Base-by-base conservation (phyloP, 2,329 filamentous ascomycete genomes). In the Venturia carpophila region DNA sequence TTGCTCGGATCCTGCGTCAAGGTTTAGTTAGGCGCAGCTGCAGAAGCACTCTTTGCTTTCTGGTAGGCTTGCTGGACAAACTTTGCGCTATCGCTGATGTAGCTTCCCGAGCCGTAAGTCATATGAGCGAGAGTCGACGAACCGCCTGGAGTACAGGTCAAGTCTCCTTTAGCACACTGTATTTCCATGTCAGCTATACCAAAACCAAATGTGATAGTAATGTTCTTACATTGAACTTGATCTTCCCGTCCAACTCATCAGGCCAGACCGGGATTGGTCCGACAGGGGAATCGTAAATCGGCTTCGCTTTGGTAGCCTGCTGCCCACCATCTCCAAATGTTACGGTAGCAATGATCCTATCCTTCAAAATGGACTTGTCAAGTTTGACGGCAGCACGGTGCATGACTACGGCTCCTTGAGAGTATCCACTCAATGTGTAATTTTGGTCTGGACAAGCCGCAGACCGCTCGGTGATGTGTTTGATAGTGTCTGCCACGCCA, bases 271-370 rank as follows among this genome's bases (percentile, higher is more conserved):
- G 64, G 39, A 65, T 65, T 19, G 56, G 60, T 37, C 64, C 64
- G 37, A 65, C 64, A 21, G 64, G 64, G 30, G 39, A 52, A 11
- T 64, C 41, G 52, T 65, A 65, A 37, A 65, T 27, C 21, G 64
- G 64, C 7, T 65, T 65, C 60, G 11, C 60, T 42, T 62, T 63
- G 10, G 56, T 65, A 47, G 64, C 60, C 45, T 64, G 60, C 61
- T 65, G 64, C 24, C 64, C 64, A 17, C 64, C 64, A 42, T 65
- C 64, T 30, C 64, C 62, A 49, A 65, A 64, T 3, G 64, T 65
- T 4, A 30, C 64, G 5, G 64, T 47, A 11, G 64, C 64, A 19
- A 65, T 24, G 19, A 65, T 43, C n/a, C 39, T 41, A 11, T 65
- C 39, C 15, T 41, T 64, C 11, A 65, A 21, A 27, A 65, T 39